Percentiles rank a stretch among this genome's conserved stretches.
phyloP scores from a whole-genome alignment of 2,329 filamentous ascomycete species.

The Fusarium siculi region DNA sequence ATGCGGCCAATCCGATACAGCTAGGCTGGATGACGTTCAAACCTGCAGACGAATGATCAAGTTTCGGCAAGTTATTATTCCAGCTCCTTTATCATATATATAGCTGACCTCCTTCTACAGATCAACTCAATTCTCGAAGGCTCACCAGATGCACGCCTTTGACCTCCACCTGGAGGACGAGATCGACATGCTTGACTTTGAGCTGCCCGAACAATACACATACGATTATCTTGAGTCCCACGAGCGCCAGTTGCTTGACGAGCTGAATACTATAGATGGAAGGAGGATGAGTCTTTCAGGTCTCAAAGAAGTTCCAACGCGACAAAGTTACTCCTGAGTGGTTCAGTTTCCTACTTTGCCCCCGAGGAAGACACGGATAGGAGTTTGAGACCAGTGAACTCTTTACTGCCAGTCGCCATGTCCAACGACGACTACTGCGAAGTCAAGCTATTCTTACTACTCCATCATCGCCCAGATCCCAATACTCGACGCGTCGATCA shows the following conservation, averaged over 20 bases:
- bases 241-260: too few species aligned
- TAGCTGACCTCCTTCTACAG: slow-evolving; percentile 12
- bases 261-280: background rate
- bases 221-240: background rate
- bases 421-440: too few species aligned
- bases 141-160: slow-evolving; percentile 12
- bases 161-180: background rate
- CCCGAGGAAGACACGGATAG: slow-evolving; percentile 94
- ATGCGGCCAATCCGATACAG: too few species aligned
- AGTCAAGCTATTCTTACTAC: background rate
- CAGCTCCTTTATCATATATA: background rate
- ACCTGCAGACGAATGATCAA: slow-evolving; percentile 6
- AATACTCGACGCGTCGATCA: background rate
- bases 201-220: background rate
- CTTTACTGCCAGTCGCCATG: too few species aligned
- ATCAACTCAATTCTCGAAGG: slow-evolving; percentile 25
- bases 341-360: slow-evolving; percentile 95
- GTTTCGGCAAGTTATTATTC: slow-evolving; percentile 17
- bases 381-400: slow-evolving; percentile 73
- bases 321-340: slow-evolving; percentile 69
- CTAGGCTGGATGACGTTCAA: too few species aligned
- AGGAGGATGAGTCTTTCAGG: too few species aligned
- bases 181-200: background rate
- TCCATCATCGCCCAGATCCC: background rate
- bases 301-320: too few species aligned